Conservation (phyloP, 1,139 yeast species). For the Yamadazyma blattariae region DNA sequence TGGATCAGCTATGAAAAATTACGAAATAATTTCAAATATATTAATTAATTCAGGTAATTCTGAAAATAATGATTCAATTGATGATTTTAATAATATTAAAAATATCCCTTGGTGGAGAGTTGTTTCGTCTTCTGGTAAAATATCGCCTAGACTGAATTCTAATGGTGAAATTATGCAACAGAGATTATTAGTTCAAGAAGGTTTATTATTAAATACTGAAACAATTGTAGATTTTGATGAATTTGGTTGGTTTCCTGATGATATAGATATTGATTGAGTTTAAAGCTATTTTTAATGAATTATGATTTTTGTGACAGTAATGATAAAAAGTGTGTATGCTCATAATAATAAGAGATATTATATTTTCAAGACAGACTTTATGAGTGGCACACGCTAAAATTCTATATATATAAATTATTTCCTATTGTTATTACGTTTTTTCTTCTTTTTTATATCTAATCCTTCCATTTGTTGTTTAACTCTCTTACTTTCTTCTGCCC, state of each 20-base stretch:
- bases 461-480: constrained; percentile 50
- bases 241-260: constrained; percentile 73
- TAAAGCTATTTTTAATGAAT: too few species aligned
- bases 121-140: constrained; percentile 56
- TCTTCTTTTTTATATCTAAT: constrained; percentile 7
- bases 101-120: constrained; percentile 78
- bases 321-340: too few species aligned
- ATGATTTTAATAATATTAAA: constrained; percentile 12
- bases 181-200: constrained; percentile 45
- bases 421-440: constrained; percentile 1
- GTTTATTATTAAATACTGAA: constrained; percentile 38
- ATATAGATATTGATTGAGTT: constrained; percentile 21
- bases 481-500: constrained; percentile 66
- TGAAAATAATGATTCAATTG: constrained; percentile 14
- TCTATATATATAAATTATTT: neutral
- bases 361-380: too few species aligned
- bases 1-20: constrained; percentile 62
- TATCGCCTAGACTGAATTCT: constrained; percentile 50
- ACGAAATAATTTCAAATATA: constrained; percentile 19
- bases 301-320: too few species aligned
- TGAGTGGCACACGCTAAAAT: too few species aligned
- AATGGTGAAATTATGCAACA: constrained; percentile 49
- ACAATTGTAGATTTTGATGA: constrained; percentile 41
- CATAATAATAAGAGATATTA: too few species aligned
- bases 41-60: constrained; percentile 19